phyloP scores from a whole-genome alignment of 179 eudicot species.

The Silene vulgaris region DNA sequence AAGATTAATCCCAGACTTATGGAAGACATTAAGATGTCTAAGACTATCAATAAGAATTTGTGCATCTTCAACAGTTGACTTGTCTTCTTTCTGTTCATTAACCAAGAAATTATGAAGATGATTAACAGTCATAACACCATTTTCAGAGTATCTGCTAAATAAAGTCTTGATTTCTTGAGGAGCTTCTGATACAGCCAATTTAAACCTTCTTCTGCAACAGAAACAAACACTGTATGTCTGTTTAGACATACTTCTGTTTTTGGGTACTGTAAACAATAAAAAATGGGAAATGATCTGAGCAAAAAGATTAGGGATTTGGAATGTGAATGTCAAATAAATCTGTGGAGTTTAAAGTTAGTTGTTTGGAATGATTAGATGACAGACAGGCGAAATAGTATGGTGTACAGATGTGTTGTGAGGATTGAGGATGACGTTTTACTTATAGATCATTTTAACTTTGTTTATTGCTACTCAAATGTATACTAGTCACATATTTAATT shows the following conservation, averaged over 20 bases:
- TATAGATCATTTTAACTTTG: not conserved
- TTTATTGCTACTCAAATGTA: not conserved
- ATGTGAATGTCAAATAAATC: not conserved
- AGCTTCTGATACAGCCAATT: slow-evolving; percentile 56
- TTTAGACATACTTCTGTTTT: slow-evolving; percentile 32
- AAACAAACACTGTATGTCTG: slow-evolving; percentile 73
- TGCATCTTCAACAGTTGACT: slow-evolving; percentile 50
- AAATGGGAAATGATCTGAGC: not conserved
- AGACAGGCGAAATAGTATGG: not conserved
- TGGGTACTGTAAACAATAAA: no score
- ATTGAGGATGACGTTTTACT: slow-evolving; percentile 5
- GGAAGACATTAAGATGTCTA: slow-evolving; percentile 49
- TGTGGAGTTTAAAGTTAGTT: not conserved
- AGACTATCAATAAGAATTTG: slow-evolving; percentile 52
- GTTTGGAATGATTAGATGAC: slow-evolving; percentile 13
- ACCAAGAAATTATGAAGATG: slow-evolving; percentile 50
- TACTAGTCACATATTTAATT: not conserved
- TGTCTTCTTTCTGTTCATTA: slow-evolving; percentile 50
- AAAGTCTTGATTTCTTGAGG: slow-evolving; percentile 54
- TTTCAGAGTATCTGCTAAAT: slow-evolving; percentile 58
- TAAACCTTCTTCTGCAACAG: slow-evolving; percentile 76
- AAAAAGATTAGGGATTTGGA: slow-evolving; percentile 8
- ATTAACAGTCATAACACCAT: slow-evolving; percentile 59
- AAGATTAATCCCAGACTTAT: slow-evolving; percentile 50
- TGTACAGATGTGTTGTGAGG: not conserved